Evolutionary conservation across 2,329 filamentous ascomycete genomes (phyloP), one percentile per base, ranked within the genome.

Genomic region (Sarocladiaceae sp.): DNA sequence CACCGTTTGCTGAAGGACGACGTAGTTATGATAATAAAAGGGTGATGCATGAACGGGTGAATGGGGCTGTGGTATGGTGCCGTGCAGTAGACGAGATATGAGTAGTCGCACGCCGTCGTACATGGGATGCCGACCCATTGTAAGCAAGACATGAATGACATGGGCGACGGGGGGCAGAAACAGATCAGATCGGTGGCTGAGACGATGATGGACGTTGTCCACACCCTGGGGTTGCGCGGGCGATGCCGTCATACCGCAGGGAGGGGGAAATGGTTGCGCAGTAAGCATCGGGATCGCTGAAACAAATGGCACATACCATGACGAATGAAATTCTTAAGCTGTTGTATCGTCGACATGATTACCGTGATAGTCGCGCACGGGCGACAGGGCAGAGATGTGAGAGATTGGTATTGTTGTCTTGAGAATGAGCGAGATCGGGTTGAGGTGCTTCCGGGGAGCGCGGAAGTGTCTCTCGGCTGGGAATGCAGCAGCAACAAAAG

Each of bases 311-410:
- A 58, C 71, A 46, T 69, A 82, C 78, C 91, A 74, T 96, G 91
- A 54, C 91, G 87, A 68, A 97, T 93, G 68, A 97, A 94, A 68
- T 96, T 96, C 70, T 97, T 96, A 58, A 96, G 80, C 63, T 93
- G 93, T 72, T 96, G 91, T 70, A 34, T 95, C 53, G 78, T 80
- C 58, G 78, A 81, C 78, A 82, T 81, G 56, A 49, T 56, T 54
- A 44, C 48, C 32, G 41, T 18, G 50, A 19, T 16, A 26, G 52
- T 54, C 57, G 54, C 55, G 41, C 27, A 42, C 29, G 41, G 31
- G 42, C 40, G 44, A 42, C 33, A 19, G 32, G 34, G 34, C 33
- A 32, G 40, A 19, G 40, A 21, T 12, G 16, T 21, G 20, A 23
- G 27, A 23, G 9, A 24, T 21, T 33, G 18, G 12, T 32, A 29